Base-by-base conservation (phyloP, 1,284 basidiomycete species). In the Trametes polyzona region DNA sequence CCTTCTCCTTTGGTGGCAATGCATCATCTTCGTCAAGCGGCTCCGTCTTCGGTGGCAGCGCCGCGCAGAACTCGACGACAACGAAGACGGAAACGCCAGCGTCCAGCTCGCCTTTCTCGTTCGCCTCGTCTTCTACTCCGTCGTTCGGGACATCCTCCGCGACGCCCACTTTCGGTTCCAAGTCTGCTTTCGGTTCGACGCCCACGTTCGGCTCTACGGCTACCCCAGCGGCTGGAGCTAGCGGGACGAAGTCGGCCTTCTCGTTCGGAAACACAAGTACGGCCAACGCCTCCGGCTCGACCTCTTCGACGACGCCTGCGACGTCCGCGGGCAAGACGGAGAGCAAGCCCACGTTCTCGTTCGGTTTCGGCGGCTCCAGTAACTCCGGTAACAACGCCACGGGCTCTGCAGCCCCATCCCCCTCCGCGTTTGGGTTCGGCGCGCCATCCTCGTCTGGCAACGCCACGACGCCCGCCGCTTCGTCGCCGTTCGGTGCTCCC, bases 311-410 rank as follows among this genome's bases (percentile, higher is more conserved):
- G n/a, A 27, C 56, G 2, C 26, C 46, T 14, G 52, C 37, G 11
- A 12, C 50, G 0, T 27, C 33, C 9, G 27, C 35, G 12, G 35
- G 23, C 27, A 48, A 46, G 33, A 56, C 58, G 8, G 52, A 61
- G 40, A 55, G 23, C 47, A 61, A 70, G 2, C 42, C 72, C 17
- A 30, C 65, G 2, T 67, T 69, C 43, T 65, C 62, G 6, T 71
- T 71, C 59, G 61, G 48, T 39, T 65, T 66, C 26, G 61, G 58
- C 3, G 49, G 32, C 37, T 52, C 49, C 17, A 21, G 43, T 10
- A 56, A 42, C 27, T 29, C 39, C 26, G 52, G 37, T 33, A 48
- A 26, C 36, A 39, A 32, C 32, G n/a, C 37, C 10, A 24, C 48
- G 2, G 33, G 33, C 17, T 43, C 59, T 4, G 43, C 57, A 1